Conservation (phyloP, 768 basidiomycete genomes). For the Trametes punicea region DNA sequence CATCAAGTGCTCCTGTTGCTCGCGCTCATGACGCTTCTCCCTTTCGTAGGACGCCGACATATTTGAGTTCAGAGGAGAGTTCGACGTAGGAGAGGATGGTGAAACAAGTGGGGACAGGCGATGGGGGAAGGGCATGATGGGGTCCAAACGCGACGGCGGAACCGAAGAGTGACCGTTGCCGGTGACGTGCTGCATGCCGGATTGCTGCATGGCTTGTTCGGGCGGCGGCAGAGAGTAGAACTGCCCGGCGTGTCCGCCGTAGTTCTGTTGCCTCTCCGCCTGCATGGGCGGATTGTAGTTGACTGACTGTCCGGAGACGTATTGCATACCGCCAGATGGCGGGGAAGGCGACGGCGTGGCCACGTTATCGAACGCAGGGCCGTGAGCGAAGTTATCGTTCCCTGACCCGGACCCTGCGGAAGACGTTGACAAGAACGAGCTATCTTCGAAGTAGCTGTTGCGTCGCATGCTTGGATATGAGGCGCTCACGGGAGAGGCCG, state of each 20-base stretch:
- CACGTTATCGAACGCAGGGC: slow-evolving; percentile 39
- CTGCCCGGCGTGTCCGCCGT: slow-evolving; percentile 12
- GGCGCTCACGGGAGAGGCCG: slow-evolving; percentile 37
- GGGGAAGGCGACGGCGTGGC: slow-evolving; percentile 68
- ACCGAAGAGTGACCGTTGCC: slow-evolving; percentile 8
- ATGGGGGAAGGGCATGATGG: slow-evolving; percentile 20
- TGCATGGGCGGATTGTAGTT: slow-evolving; percentile 24
- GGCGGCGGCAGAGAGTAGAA: slow-evolving; percentile 25
- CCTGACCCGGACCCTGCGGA: slow-evolving; percentile 56
- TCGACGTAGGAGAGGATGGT: slow-evolving; percentile 38
- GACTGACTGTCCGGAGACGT: slow-evolving; percentile 40
- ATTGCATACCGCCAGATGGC: slow-evolving; percentile 49
- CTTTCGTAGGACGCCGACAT: slow-evolving; percentile 42
- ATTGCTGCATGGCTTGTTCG: slow-evolving; percentile 16
- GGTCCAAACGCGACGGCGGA: slow-evolving; percentile 23
- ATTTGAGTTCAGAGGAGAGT: slow-evolving; percentile 32
- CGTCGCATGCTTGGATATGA: slow-evolving; percentile 47
- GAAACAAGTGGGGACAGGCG: slow-evolving; percentile 28
- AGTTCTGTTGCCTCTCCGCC: slow-evolving; percentile 13
- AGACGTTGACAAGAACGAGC: slow-evolving; percentile 43
- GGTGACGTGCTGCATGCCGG: slow-evolving; percentile 12
- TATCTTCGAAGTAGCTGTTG: slow-evolving; percentile 43
- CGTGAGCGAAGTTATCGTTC: slow-evolving; percentile 45
- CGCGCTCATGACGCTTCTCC: slow-evolving; percentile 36
- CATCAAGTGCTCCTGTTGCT: slow-evolving; percentile 44